Percentiles rank a stretch among this genome's conserved stretches.
phyloP scores from a whole-genome alignment of 495 filamentous ascomycete species.

The Hypoxylon fuscum region DNA sequence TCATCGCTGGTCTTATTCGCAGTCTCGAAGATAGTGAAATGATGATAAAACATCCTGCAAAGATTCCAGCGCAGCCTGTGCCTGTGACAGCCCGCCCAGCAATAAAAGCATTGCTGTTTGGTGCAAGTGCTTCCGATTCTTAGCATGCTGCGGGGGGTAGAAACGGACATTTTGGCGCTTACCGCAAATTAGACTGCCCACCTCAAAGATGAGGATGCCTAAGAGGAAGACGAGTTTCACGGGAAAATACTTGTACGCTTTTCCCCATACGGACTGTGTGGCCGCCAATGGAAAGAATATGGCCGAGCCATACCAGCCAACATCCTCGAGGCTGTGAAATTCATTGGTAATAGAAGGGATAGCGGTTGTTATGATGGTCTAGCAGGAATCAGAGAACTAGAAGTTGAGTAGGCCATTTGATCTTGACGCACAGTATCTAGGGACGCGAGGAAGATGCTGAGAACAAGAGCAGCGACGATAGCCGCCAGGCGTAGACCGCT shows the following conservation, averaged over 20 bases:
- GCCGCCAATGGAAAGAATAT: constrained; percentile 58
- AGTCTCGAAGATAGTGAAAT: constrained; percentile 51
- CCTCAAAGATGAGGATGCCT: constrained; percentile 53
- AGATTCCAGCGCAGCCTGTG: constrained; percentile 52
- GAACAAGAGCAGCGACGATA: constrained; percentile 56
- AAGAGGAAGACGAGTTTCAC: constrained; percentile 56
- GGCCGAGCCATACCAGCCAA: constrained; percentile 64
- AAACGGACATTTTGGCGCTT: constrained; percentile 46
- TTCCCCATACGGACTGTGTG: constrained; percentile 57
- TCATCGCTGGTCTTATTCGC: constrained; percentile 49
- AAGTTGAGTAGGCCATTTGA: not conserved
- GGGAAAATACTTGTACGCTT: constrained; percentile 56
- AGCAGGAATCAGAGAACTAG: not conserved
- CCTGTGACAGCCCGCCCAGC: constrained; percentile 63
- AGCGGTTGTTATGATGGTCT: constrained; percentile 51
- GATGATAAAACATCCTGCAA: constrained; percentile 60
- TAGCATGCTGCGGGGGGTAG: constrained; percentile 10
- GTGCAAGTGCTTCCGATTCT: constrained; percentile 50
- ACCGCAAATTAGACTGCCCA: constrained; percentile 60
- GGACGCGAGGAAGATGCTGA: constrained; percentile 59
- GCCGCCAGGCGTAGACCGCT: constrained; percentile 46
- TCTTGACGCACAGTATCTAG: constrained; percentile 58
- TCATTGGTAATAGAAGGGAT: constrained; percentile 56
- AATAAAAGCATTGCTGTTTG: constrained; percentile 59
- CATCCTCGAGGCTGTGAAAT: constrained; percentile 54